Evolutionary conservation across 129 eudicot species (phyloP), one percentile per base, ranked within the genome.

Genomic region (Pulicaria dysenterica): DNA sequence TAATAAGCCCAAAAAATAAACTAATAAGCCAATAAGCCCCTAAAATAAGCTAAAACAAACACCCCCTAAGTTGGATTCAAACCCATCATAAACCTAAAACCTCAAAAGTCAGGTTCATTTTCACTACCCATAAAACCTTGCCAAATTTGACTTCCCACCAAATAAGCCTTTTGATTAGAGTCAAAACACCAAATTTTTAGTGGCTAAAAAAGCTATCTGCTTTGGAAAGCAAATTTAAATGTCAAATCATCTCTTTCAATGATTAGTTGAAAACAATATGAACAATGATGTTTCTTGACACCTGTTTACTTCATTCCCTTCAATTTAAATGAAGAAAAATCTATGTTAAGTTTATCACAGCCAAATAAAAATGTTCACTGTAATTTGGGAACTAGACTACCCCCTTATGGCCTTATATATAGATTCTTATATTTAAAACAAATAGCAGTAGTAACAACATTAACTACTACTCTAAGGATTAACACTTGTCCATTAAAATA

Each of bases 21-120:
- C n/a, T n/a, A n/a, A n/a, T n/a, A n/a, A n/a, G n/a, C n/a, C n/a
- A n/a, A n/a, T n/a, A n/a, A n/a, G n/a, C n/a, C n/a, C n/a, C n/a
- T n/a, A n/a, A n/a, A n/a, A n/a, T n/a, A n/a, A n/a, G n/a, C n/a
- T n/a, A n/a, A n/a, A n/a, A n/a, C n/a, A n/a, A n/a, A n/a, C n/a
- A n/a, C n/a, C n/a, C n/a, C n/a, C n/a, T n/a, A n/a, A 77, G 71
- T 69, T 70, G 81, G 76, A 41, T 70, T 69, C 42, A 42, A 73
- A 72, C 14, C 74, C 74, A 76, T 76, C 44, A 76, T 47, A 34
- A 67, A 45, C 50, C 43, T 58, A 9, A 42, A 6, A 31, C 31
- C 31, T 24, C 31, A 46, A 62, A 73, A 37, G 34, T 38, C 36
- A 47, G 13, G 49, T 77, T 69, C 64, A 19, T 41, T 53, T 70